Percentiles rank a stretch among this genome's conserved stretches.
These are phyloP conservation scores for Microdochium paspali DNA, from an alignment of 2,329 filamentous ascomycete genomes.

Conservation along the genomic window DNA sequence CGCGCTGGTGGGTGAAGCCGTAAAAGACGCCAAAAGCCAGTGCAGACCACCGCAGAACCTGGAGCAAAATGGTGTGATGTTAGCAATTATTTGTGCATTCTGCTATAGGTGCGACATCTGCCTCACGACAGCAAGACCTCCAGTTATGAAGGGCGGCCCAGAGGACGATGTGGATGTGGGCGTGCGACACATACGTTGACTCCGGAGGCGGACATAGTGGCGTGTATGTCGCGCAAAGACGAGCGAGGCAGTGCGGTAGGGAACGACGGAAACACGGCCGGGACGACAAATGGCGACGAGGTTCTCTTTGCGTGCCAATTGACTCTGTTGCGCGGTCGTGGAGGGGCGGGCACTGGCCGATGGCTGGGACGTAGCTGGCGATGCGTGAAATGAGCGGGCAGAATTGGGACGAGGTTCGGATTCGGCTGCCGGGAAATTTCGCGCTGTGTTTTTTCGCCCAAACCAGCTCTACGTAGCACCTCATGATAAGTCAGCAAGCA, in stretches of 20 bases:
- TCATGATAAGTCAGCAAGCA: background rate
- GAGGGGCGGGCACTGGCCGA: slow-evolving; percentile 27
- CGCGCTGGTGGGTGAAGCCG: slow-evolving; percentile 87
- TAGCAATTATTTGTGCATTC: too few relatives aligned
- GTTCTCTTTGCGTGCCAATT: slow-evolving; percentile 32
- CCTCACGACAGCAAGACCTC: too few relatives aligned
- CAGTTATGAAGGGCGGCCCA: background rate
- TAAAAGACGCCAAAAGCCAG: slow-evolving; percentile 89
- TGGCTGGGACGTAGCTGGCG: slow-evolving; percentile 9
- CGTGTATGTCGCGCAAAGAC: slow-evolving; percentile 25
- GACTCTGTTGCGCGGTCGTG: slow-evolving; percentile 22
- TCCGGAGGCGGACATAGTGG: slow-evolving; percentile 40
- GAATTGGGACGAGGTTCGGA: slow-evolving; percentile 11
- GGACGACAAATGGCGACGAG: background rate
- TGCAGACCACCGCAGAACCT: slow-evolving; percentile 97
- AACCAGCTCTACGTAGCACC: background rate
- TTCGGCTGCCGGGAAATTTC: slow-evolving; percentile 24
- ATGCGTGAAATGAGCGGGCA: slow-evolving; percentile 12
- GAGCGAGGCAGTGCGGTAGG: slow-evolving; percentile 15
- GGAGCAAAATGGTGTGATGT: slow-evolving; percentile 9
- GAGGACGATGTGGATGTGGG: background rate
- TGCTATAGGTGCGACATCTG: too few relatives aligned
- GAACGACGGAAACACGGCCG: slow-evolving; percentile 8
- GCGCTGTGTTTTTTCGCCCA: slow-evolving; percentile 16
- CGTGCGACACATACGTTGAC: slow-evolving; percentile 49